phyloP scores from a whole-genome alignment of 495 filamentous ascomycete genomes.

The Bryoglossum gracile region DNA sequence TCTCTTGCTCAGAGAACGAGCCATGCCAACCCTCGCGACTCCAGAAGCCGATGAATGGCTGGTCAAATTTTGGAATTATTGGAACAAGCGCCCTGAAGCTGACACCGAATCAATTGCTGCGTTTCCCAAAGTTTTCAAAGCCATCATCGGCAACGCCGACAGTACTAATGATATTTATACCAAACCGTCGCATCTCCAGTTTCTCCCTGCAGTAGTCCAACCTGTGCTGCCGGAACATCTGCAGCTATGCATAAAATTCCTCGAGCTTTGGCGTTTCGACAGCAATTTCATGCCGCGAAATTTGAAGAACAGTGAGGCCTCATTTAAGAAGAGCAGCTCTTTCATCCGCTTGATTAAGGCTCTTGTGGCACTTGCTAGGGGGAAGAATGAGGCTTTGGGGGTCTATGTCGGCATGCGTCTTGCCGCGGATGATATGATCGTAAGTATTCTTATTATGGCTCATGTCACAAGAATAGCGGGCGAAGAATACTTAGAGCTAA shows the following conservation, averaged over 20 bases:
- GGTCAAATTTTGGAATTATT: constrained; percentile 22
- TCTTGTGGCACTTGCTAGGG: not conserved
- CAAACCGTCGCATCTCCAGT: not conserved
- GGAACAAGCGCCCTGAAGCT: constrained; percentile 6
- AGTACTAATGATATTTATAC: not conserved
- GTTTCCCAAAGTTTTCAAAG: not conserved
- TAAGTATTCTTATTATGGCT: not conserved
- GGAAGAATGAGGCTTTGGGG: not conserved
- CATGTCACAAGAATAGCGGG: not conserved
- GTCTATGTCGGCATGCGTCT: constrained; percentile 9
- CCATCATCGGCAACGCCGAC: too few species aligned
- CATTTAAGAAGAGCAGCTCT: not conserved
- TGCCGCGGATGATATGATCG: constrained; percentile 1
- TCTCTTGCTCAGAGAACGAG: constrained; percentile 6
- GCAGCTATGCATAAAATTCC: constrained; percentile 12
- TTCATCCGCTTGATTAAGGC: constrained; percentile 14
- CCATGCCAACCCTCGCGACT: not conserved
- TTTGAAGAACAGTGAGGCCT: not conserved
- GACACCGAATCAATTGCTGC: not conserved
- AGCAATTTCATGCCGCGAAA: constrained; percentile 9
- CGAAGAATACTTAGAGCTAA: constrained; percentile 3
- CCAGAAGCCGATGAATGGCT: constrained; percentile 19
- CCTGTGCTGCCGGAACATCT: constrained; percentile 4
- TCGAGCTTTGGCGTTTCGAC: constrained; percentile 11
- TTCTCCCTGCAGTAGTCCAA: constrained; percentile 12